Percentiles rank a stretch among this genome's conserved stretches.
These are phyloP conservation scores for Lavandula angustifolia DNA, from an alignment of 257 asterid genomes.

Conservation along the genomic window DNA sequence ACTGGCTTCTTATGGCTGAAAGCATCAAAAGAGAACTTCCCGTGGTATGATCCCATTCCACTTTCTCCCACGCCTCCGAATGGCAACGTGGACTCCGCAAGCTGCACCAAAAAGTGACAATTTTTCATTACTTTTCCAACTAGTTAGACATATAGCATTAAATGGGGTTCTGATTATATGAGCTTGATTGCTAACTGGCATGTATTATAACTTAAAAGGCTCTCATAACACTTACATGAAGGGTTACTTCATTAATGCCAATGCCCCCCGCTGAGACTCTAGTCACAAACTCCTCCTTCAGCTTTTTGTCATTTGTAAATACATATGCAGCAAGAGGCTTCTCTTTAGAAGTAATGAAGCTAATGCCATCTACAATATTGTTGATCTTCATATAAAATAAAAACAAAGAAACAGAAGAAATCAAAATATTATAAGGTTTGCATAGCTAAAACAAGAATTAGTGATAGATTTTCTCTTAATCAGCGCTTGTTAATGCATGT, in stretches of 20 bases:
- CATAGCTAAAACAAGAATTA: conserved; percentile 14
- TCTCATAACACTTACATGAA: conserved; percentile 54
- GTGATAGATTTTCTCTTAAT: conserved; percentile 19
- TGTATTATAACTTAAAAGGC: neutral
- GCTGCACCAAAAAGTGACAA: conserved; percentile 47
- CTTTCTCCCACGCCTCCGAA: conserved; percentile 97
- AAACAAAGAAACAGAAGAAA: conserved; percentile 14
- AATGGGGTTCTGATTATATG: neutral
- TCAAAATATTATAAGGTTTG: conserved; percentile 3
- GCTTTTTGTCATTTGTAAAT: conserved; percentile 73
- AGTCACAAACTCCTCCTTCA: conserved; percentile 60
- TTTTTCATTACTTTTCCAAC: neutral
- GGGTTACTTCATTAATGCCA: conserved; percentile 59
- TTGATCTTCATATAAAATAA: conserved; percentile 50
- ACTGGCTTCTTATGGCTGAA: conserved; percentile 95
- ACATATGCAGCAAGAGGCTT: conserved; percentile 94
- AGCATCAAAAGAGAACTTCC: conserved; percentile 79
- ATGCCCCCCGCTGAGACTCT: conserved; percentile 78
- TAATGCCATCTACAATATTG: conserved; percentile 62
- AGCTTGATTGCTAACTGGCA: neutral
- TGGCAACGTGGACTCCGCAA: conserved; percentile 58
- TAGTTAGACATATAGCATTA: neutral
- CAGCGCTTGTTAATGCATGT: neutral
- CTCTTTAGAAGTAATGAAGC: conserved; percentile 58
- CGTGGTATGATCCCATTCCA: conserved; percentile 96